Evolutionary conservation across 345 rosid genomes (phyloP).

Genomic region (Murraya koenigii): DNA sequence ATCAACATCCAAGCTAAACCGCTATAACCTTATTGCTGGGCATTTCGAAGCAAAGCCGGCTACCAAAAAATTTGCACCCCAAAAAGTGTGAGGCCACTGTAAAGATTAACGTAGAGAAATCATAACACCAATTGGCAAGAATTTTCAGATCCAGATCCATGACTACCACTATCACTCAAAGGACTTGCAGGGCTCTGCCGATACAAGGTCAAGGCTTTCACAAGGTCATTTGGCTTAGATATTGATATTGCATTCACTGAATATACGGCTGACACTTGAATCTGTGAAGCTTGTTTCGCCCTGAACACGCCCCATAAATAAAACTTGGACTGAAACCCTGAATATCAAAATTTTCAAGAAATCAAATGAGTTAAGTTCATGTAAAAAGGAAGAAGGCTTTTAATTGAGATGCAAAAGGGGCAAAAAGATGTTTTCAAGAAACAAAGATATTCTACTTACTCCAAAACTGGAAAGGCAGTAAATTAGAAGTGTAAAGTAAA

Average conservation of each 20-base stretch:
- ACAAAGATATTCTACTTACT: conserved; percentile 42
- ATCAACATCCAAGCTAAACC: background rate
- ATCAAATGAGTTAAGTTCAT: background rate
- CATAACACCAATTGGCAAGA: background rate
- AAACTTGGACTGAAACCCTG: conserved; percentile 51
- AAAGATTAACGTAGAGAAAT: background rate
- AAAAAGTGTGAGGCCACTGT: background rate
- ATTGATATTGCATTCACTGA: background rate
- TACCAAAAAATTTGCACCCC: too few relatives aligned
- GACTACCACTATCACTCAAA: conserved; percentile 6
- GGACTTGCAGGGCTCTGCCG: background rate
- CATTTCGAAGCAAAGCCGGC: background rate
- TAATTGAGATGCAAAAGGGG: background rate
- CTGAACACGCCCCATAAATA: conserved; percentile 80
- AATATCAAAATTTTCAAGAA: conserved; percentile 4
- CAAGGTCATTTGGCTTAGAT: conserved; percentile 11
- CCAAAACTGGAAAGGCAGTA: conserved; percentile 53
- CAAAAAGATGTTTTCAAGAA: background rate
- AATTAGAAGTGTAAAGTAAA: conserved; percentile 56
- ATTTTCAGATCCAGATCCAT: background rate
- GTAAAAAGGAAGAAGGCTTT: background rate
- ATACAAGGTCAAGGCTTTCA: background rate
- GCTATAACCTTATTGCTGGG: background rate
- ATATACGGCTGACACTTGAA: background rate
- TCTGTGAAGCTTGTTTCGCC: conserved; percentile 28